phyloP scores from a whole-genome alignment of 2,329 filamentous ascomycete genomes.

The Penicillium sp. region DNA sequence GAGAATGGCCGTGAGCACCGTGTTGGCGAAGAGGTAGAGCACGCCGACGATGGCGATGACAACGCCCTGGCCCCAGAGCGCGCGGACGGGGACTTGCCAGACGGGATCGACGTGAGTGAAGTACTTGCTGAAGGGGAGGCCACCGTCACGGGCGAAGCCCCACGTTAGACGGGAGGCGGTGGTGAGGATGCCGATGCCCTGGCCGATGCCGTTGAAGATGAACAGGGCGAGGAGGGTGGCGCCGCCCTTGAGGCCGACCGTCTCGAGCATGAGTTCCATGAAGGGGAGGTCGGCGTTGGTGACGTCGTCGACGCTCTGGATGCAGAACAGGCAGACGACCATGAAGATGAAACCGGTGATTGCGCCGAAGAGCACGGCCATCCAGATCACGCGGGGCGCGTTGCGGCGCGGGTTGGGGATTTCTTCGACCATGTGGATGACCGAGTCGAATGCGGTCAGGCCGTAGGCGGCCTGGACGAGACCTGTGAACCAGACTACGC shows the following conservation, averaged over 20 bases:
- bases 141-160: constrained; percentile 59
- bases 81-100: constrained; percentile 57
- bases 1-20: constrained; percentile 57
- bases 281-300: constrained; percentile 51
- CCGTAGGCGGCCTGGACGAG: constrained; percentile 61
- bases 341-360: constrained; percentile 56
- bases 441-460: constrained; percentile 60
- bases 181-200: constrained; percentile 55
- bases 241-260: constrained; percentile 46
- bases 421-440: constrained; percentile 62
- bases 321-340: constrained; percentile 55
- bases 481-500: constrained; percentile 61
- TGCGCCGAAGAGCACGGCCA: constrained; percentile 55
- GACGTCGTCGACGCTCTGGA: constrained; percentile 50
- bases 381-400: constrained; percentile 55
- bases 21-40: constrained; percentile 57
- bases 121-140: constrained; percentile 49
- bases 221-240: constrained; percentile 57
- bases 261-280: constrained; percentile 50
- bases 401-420: constrained; percentile 56
- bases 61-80: constrained; percentile 56
- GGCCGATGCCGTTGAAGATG: constrained; percentile 58
- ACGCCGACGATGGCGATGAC: constrained; percentile 54
- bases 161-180: constrained; percentile 57
- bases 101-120: constrained; percentile 49